Evolutionary conservation across 805 yeast species (phyloP).

Genomic region (Hanseniaspora clermontiae): DNA sequence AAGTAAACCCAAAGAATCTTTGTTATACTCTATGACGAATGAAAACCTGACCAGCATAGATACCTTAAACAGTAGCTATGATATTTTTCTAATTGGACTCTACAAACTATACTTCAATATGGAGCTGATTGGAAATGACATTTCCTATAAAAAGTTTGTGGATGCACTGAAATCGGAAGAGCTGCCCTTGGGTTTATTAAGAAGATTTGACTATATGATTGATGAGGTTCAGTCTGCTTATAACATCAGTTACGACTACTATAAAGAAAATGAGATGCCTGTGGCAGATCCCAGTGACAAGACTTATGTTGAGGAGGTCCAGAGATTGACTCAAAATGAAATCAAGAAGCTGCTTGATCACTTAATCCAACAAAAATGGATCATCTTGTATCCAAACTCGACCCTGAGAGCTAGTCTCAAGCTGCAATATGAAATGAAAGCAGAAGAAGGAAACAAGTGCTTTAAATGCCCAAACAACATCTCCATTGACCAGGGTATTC

Average conservation of each 20-base stretch:
- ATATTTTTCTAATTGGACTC: background rate
- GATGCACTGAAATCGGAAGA: background rate
- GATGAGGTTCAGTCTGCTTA: background rate
- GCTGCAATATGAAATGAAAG: background rate
- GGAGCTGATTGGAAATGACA: background rate
- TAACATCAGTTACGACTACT: background rate
- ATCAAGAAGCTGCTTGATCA: background rate
- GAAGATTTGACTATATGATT: background rate
- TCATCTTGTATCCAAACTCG: background rate
- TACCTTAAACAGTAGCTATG: background rate
- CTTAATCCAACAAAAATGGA: conserved; percentile 5
- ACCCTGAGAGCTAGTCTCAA: background rate
- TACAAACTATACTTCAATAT: background rate
- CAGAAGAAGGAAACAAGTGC: background rate
- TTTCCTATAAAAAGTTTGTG: background rate
- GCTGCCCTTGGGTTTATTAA: background rate
- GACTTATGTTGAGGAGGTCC: background rate
- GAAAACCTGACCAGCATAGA: background rate
- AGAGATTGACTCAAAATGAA: background rate
- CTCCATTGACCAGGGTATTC: background rate
- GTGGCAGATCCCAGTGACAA: background rate
- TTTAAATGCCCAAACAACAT: background rate
- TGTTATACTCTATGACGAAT: background rate
- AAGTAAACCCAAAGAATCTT: background rate
- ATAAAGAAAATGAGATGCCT: background rate